These are phyloP conservation scores for Prunus persica DNA, from an alignment of 306 rosid genomes.

Conservation along the genomic window Prunus_persica_NCBIv2 NC_034009.1:8711001-8711500, in stretches of 20 bases:
- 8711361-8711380: slow-evolving; percentile 93
- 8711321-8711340: slow-evolving; percentile 78
- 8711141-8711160: background rate
- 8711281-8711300: slow-evolving; percentile 75
- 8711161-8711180: slow-evolving; percentile 55
- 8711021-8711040: slow-evolving; percentile 56
- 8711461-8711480: slow-evolving; percentile 69
- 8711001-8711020: slow-evolving; percentile 62
- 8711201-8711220: slow-evolving; percentile 88
- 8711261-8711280: slow-evolving; percentile 89
- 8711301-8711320: slow-evolving; percentile 86
- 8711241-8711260: slow-evolving; percentile 87
- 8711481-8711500: slow-evolving; percentile 74
- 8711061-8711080: slow-evolving; percentile 85
- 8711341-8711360: slow-evolving; percentile 78
- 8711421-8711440: slow-evolving; percentile 89
- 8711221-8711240: slow-evolving; percentile 83
- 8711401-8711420: slow-evolving; percentile 52
- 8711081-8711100: slow-evolving; percentile 64
- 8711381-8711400: slow-evolving; percentile 79
- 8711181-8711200: slow-evolving; percentile 76
- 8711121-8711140: background rate
- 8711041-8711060: slow-evolving; percentile 83
- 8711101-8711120: slow-evolving; percentile 81
- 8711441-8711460: slow-evolving; percentile 73